phyloP scores from a whole-genome alignment of 345 rosid species.

The Linum tenue region DNA sequence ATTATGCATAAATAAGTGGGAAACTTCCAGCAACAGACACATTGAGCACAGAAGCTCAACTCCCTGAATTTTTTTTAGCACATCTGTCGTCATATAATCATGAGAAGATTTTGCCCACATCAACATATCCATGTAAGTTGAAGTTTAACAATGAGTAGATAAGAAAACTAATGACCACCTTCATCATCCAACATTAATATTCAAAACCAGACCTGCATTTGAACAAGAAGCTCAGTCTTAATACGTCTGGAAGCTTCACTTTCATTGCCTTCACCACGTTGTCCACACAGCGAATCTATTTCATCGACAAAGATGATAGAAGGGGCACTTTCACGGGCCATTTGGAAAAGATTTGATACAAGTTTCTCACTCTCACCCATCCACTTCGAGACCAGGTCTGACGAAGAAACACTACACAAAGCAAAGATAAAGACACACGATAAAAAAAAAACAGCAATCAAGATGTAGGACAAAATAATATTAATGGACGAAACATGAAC shows the following conservation, averaged over 20 bases:
- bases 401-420: conserved; percentile 63
- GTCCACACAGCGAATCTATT: conserved; percentile 89
- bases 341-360: conserved; percentile 80
- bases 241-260: conserved; percentile 96
- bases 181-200: neutral
- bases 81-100: neutral
- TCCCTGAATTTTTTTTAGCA: neutral
- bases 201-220: conserved; percentile 68
- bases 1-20: neutral
- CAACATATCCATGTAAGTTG: neutral
- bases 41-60: neutral
- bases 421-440: conserved; percentile 12
- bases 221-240: conserved; percentile 95
- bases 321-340: conserved; percentile 96
- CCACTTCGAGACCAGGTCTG: conserved; percentile 95
- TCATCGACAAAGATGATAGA: conserved; percentile 88
- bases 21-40: neutral
- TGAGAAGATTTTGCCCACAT: too few relatives aligned
- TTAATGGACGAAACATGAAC: neutral
- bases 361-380: conserved; percentile 99
- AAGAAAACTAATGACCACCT: conserved; percentile 1
- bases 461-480: neutral
- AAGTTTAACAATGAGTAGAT: neutral
- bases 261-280: conserved; percentile 92
- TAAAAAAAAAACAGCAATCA: neutral